Base-by-base conservation (phyloP, 495 filamentous ascomycete genomes). In the Friedmanniomyces endolithicus region DNA sequence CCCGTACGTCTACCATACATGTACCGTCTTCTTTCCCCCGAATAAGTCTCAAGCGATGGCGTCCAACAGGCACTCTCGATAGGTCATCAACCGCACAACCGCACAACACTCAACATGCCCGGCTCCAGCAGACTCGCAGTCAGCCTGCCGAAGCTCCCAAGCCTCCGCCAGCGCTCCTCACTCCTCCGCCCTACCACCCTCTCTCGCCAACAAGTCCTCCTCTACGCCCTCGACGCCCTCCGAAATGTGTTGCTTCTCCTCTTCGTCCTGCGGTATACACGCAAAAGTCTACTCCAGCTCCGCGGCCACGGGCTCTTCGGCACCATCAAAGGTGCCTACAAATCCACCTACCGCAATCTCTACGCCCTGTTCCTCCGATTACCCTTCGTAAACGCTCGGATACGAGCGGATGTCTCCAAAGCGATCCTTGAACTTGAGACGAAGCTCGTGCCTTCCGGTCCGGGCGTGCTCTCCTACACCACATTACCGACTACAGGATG, bases 231-330 rank as follows among this genome's bases (percentile, higher is more conserved):
- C 52, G 39, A 59, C 62, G 92, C 90, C 43, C 59, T 95, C 52
- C 85, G 85, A 39, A 96, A 96, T 66, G 75, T 95, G 41, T 69
- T 97, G 41, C 95, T 99, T 69, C 75, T 88, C 65, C 78, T 92
- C 55, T 96, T 97, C 72, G 67, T 97, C 39, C 73, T 97, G 34
- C 81, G 90, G 61, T 90, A 88, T 75, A 82, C 83, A 12, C 85
- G 88, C 58, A 90, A 86, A 67, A 78, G 77, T 31, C 80, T 86
- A 55, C 80, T 87, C 66, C 85, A 89, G 56, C 74, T 99, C 60
- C 85, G 86, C 63, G 94, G 94, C 59, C 87, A 89, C 63, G 94
- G 94, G 43, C 65, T 94, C 52, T 64, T 94, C 53, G 94, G 94
- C 46, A 85, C 86, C 29, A 61, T 88, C 48, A 74, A 75, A 63